Conservation (phyloP, 202 grass and related monocot genomes). For the Carex arenaria region DNA sequence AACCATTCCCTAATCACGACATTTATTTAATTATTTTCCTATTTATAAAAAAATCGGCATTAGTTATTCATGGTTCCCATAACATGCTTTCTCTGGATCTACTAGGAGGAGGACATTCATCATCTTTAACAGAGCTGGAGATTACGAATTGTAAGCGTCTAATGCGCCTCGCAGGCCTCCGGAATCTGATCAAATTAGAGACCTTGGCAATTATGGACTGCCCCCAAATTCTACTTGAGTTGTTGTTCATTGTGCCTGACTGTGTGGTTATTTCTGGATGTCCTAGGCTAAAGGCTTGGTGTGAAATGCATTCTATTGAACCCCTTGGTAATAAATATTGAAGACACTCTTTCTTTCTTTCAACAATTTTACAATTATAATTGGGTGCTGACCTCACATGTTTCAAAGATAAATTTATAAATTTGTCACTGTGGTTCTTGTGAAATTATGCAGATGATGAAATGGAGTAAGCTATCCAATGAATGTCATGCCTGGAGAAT, state of each 20-base stretch:
- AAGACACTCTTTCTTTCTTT: neutral
- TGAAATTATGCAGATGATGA: neutral
- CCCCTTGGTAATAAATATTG: neutral
- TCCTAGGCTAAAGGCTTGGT: conserved; percentile 36
- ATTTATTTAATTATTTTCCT: no score
- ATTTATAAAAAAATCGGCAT: no score
- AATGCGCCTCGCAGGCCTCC: neutral
- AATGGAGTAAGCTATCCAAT: neutral
- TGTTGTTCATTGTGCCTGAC: conserved; percentile 19
- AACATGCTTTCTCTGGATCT: conserved; percentile 19
- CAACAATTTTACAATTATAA: neutral
- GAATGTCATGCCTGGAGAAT: neutral
- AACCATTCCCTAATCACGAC: no score
- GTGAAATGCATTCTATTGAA: conserved; percentile 22
- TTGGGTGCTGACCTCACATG: neutral
- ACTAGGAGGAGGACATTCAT: neutral
- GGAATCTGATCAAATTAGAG: neutral
- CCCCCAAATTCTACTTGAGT: conserved; percentile 13
- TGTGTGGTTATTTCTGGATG: conserved; percentile 18
- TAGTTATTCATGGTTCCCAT: conserved; percentile 30
- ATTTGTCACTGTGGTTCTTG: neutral
- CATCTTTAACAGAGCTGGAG: conserved; percentile 26
- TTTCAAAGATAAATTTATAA: neutral
- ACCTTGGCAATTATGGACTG: conserved; percentile 27
- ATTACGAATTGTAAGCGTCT: conserved; percentile 26